Conservation (phyloP, 768 basidiomycete species). For the Macrolepiota dolichaula region DNA sequence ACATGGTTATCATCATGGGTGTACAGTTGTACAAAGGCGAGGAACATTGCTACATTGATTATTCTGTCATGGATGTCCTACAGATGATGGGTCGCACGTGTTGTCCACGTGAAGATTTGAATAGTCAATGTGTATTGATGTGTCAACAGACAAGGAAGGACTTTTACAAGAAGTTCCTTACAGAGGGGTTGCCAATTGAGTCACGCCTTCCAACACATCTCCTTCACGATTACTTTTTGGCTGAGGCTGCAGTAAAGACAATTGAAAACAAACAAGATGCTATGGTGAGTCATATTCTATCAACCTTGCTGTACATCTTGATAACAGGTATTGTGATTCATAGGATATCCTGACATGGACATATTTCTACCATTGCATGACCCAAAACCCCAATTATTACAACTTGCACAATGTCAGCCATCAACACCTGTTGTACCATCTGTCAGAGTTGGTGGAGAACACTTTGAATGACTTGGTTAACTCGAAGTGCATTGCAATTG, state of each 20-base stretch:
- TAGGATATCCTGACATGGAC: constrained; percentile 98
- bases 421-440: constrained; percentile 91
- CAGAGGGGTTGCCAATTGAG: constrained; percentile 96
- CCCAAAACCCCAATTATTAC: constrained; percentile 95
- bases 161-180: constrained; percentile 98
- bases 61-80: no score
- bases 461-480: constrained; percentile 89
- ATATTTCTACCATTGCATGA: constrained; percentile 96
- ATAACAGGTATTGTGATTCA: neutral
- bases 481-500: constrained; percentile 93
- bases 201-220: constrained; percentile 88
- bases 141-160: constrained; percentile 97
- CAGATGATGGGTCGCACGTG: no score
- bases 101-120: constrained; percentile 81
- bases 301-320: neutral
- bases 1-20: constrained; percentile 20
- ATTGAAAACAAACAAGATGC: constrained; percentile 99
- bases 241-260: constrained; percentile 97
- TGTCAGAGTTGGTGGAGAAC: constrained; percentile 94
- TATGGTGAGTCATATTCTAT: constrained; percentile 50
- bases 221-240: constrained; percentile 95
- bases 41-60: no score
- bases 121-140: constrained; percentile 94
- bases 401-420: constrained; percentile 94
- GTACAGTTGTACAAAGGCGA: no score